These are phyloP conservation scores for Byssochlamys sp. DNA, from an alignment of 2,329 filamentous ascomycete species.

Conservation along the genomic window DNA sequence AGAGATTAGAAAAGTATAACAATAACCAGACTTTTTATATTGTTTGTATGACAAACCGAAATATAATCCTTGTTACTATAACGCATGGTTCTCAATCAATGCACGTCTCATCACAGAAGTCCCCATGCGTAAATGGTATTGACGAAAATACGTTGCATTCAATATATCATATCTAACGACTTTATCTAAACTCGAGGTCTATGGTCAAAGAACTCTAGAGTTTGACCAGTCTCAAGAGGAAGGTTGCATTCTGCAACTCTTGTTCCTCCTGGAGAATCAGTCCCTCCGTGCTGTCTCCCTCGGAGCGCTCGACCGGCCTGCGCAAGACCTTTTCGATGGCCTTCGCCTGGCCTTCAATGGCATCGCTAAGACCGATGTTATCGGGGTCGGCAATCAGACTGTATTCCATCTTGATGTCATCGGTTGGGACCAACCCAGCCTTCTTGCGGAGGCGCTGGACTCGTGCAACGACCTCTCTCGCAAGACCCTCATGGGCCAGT, in stretches of 20 bases:
- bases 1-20: no score
- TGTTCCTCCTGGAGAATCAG: conserved; percentile 75
- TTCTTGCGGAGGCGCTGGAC: conserved; percentile 91
- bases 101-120: background rate
- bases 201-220: conserved; percentile 41
- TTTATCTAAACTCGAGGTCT: background rate
- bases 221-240: conserved; percentile 66
- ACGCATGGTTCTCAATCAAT: conserved; percentile 2
- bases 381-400: conserved; percentile 69
- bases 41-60: no score
- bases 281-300: conserved; percentile 44
- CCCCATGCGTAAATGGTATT: background rate
- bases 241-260: conserved; percentile 72
- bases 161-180: background rate
- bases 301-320: conserved; percentile 61
- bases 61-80: background rate
- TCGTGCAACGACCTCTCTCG: conserved; percentile 83
- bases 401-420: conserved; percentile 95
- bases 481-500: conserved; percentile 77
- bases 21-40: no score
- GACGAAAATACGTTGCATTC: background rate
- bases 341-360: conserved; percentile 58
- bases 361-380: conserved; percentile 58
- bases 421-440: conserved; percentile 77
- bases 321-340: conserved; percentile 69